These are phyloP conservation scores for Pelargonium australe DNA, from an alignment of 441 rosid genomes.

Conservation along the genomic window DNA sequence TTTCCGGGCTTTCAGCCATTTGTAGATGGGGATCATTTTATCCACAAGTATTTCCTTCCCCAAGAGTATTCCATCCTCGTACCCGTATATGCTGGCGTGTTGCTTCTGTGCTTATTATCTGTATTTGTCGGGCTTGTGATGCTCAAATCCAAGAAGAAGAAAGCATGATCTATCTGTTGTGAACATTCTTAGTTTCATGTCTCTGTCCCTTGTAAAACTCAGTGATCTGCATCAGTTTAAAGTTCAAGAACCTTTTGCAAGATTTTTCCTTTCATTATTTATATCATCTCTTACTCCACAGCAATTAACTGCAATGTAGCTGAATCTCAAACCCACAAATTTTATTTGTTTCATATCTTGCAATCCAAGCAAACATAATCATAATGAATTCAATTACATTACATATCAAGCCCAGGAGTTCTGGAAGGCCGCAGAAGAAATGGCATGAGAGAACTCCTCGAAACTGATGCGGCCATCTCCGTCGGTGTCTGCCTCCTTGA, in stretches of 20 bases:
- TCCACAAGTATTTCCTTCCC: conserved; percentile 81
- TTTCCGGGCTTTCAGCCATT: conserved; percentile 59
- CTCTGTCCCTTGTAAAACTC: no score
- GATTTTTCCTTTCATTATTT: no score
- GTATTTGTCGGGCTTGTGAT: conserved; percentile 70
- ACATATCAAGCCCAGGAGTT: background rate
- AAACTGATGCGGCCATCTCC: background rate
- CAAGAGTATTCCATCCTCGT: conserved; percentile 77
- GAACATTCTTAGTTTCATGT: no score
- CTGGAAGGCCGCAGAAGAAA: background rate
- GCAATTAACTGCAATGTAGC: no score
- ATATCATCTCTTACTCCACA: no score
- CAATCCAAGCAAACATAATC: no score
- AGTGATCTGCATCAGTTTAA: no score
- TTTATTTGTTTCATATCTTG: no score
- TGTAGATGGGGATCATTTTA: conserved; percentile 74
- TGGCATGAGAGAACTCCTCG: background rate
- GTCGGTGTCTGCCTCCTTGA: background rate
- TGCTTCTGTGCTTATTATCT: conserved; percentile 57
- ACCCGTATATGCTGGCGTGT: conserved; percentile 68
- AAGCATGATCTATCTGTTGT: conserved; percentile 21
- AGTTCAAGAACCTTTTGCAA: no score
- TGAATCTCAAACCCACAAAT: no score
- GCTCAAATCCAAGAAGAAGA: conserved; percentile 86
- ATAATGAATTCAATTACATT: no score